Conservation (phyloP, 352 stramenopile species). For the Saprolegnia diclina region DNA sequence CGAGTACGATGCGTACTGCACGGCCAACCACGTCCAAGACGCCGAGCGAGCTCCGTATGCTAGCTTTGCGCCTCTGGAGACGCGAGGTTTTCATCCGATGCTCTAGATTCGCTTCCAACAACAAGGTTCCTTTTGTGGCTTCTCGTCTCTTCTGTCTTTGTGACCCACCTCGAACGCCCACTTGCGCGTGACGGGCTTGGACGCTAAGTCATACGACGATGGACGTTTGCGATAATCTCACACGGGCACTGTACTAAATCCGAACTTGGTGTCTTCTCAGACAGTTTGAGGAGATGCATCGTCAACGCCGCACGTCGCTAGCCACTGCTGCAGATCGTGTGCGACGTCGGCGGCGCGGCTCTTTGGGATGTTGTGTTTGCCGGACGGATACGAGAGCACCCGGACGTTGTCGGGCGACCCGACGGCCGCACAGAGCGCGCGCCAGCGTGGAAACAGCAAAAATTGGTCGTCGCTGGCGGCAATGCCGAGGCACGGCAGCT, state of each 20-base stretch:
- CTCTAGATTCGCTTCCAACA: background rate
- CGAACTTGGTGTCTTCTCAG: too few relatives aligned
- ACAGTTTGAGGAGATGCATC: too few relatives aligned
- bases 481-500: conserved; percentile 6
- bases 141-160: too few relatives aligned
- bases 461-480: conserved; percentile 16
- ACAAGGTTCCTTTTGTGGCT: too few relatives aligned
- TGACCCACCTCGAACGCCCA: too few relatives aligned
- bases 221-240: too few relatives aligned
- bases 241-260: too few relatives aligned
- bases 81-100: background rate
- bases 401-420: background rate
- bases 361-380: conserved; percentile 16
- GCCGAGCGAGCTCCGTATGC: background rate
- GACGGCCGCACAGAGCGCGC: background rate
- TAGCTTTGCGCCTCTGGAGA: background rate
- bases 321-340: background rate
- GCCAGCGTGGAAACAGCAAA: background rate
- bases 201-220: too few relatives aligned
- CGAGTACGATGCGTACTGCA: background rate
- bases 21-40: background rate
- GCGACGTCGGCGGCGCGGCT: background rate
- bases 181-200: too few relatives aligned
- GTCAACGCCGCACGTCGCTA: background rate
- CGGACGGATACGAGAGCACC: background rate